Percentiles rank a stretch among this genome's conserved stretches.
Conservation (phyloP, 352 stramenopile species). For the Blastocystis hominis region DNA sequence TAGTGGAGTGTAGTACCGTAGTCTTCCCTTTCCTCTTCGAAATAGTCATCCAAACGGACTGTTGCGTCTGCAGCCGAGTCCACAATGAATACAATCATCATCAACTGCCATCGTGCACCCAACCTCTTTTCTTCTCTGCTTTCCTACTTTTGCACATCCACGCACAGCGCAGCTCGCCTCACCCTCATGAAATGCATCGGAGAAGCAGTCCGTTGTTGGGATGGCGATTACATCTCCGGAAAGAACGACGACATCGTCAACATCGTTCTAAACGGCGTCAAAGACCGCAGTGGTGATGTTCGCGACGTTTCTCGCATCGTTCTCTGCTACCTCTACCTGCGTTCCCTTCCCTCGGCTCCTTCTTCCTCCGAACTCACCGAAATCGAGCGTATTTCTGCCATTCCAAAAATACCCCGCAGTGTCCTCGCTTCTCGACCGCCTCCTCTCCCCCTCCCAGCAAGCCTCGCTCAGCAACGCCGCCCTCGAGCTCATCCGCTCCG, state of each 20-base stretch:
- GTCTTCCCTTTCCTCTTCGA: not conserved
- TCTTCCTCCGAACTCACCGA: not conserved
- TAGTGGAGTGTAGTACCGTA: conserved; percentile 41
- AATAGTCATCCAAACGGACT: conserved; percentile 8
- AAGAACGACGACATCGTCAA: conserved; percentile 18
- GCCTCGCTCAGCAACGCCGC: not conserved
- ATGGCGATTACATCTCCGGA: not conserved
- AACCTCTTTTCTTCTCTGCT: conserved; percentile 19
- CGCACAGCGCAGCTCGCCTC: not conserved
- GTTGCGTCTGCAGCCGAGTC: not conserved
- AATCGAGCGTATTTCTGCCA: not conserved
- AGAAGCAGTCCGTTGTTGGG: conserved; percentile 29
- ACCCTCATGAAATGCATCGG: conserved; percentile 30
- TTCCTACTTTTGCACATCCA: conserved; percentile 29
- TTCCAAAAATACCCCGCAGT: not conserved
- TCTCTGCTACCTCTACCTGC: conserved; percentile 10
- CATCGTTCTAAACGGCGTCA: not conserved
- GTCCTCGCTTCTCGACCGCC: not conserved
- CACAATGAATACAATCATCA: not conserved
- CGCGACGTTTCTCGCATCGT: conserved; percentile 36
- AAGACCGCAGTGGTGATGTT: conserved; percentile 30
- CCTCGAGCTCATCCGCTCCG: not conserved
- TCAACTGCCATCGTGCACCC: not conserved
- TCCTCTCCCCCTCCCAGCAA: not conserved
- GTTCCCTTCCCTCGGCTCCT: not conserved